These are phyloP conservation scores for Xylaria sp. DNA, from an alignment of 2,329 filamentous ascomycete genomes.

Conservation along the genomic window DNA sequence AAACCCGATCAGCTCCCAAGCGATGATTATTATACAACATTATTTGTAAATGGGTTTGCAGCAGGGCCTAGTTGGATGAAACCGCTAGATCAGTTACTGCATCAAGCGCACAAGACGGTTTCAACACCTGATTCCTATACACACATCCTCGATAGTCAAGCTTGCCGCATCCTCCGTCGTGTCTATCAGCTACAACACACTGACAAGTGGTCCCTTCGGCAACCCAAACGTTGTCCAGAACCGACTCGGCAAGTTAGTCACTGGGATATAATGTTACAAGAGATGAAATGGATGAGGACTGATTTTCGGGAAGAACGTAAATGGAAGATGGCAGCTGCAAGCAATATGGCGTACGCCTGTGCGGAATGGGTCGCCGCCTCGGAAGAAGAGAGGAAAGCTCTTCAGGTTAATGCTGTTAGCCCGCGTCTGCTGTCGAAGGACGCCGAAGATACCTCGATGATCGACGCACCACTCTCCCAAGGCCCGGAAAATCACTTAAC, in stretches of 20 bases:
- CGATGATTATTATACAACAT: conserved; percentile 72
- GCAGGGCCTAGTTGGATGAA: conserved; percentile 68
- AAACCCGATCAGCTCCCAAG: conserved; percentile 58
- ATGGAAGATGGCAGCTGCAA: conserved; percentile 87
- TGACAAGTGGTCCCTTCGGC: conserved; percentile 91
- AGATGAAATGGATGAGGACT: conserved; percentile 98
- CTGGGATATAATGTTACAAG: conserved; percentile 85
- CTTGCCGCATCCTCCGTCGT: conserved; percentile 83
- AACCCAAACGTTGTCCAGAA: conserved; percentile 85
- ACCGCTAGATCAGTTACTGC: conserved; percentile 75
- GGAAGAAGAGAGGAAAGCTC: conserved; percentile 68
- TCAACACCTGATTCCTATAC: conserved; percentile 86
- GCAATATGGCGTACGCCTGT: conserved; percentile 83
- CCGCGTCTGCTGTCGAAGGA: conserved; percentile 54
- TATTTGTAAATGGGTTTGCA: conserved; percentile 69
- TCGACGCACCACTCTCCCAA: conserved; percentile 48
- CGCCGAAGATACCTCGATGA: conserved; percentile 49
- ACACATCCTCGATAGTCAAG: conserved; percentile 85
- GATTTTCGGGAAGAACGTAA: conserved; percentile 95
- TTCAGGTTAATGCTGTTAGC: conserved; percentile 73
- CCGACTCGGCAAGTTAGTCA: conserved; percentile 81
- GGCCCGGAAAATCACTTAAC: conserved; percentile 62
- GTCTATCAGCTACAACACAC: conserved; percentile 92
- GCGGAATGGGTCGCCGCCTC: conserved; percentile 80
- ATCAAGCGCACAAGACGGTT: conserved; percentile 87